Evolutionary conservation across 2,329 filamentous ascomycete genomes (phyloP).

Genomic region (Aspergillus pseudoglaucus): DNA sequence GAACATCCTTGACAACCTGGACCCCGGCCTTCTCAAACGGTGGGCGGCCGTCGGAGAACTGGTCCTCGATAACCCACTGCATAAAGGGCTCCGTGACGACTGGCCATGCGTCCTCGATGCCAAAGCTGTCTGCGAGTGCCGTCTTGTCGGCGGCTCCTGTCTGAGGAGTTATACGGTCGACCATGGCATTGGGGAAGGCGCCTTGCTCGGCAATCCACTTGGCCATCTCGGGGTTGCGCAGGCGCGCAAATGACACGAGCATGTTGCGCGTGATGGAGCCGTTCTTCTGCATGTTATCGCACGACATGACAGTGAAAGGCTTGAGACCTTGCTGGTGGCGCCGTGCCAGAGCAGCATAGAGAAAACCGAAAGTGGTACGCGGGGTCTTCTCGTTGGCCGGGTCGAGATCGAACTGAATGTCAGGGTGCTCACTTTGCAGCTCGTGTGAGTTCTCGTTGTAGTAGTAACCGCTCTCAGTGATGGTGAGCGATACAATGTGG

Average conservation of each 20-base stretch:
- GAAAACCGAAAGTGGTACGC: constrained; percentile 47
- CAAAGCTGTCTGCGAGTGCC: constrained; percentile 40
- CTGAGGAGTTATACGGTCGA: constrained; percentile 51
- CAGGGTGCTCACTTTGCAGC: constrained; percentile 43
- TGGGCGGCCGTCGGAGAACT: constrained; percentile 47
- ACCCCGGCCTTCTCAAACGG: constrained; percentile 49
- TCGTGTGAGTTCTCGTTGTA: constrained; percentile 55
- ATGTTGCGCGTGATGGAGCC: constrained; percentile 48
- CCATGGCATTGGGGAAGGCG: constrained; percentile 51
- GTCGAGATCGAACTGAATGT: constrained; percentile 45
- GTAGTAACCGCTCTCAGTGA: constrained; percentile 53
- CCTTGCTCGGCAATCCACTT: constrained; percentile 45
- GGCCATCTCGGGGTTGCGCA: constrained; percentile 43
- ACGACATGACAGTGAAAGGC: constrained; percentile 51
- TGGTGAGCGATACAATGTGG: constrained; percentile 50
- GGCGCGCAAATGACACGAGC: constrained; percentile 46
- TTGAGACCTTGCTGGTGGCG: constrained; percentile 43
- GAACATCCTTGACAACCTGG: constrained; percentile 47
- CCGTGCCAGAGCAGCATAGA: constrained; percentile 46
- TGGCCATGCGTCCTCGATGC: constrained; percentile 47
- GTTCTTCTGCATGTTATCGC: constrained; percentile 55
- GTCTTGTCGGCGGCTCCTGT: constrained; percentile 42
- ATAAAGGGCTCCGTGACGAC: constrained; percentile 52
- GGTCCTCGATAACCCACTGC: constrained; percentile 52
- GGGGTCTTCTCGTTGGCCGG: constrained; percentile 38